Evolutionary conservation across 768 basidiomycete genomes (phyloP).

Genomic region (Mycena polygramma): DNA sequence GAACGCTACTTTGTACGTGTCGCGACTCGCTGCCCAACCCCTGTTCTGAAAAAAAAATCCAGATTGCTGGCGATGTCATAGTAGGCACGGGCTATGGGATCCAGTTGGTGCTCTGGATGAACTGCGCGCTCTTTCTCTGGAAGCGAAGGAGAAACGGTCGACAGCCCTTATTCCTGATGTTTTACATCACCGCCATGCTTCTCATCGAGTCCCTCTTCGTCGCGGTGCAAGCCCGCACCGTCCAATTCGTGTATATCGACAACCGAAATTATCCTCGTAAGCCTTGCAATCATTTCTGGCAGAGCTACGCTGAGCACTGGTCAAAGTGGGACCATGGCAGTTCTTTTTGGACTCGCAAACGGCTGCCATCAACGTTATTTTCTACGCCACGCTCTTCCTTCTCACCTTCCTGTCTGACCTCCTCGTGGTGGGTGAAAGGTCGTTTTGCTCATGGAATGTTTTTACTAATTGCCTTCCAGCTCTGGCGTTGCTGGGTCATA

Average conservation of each 20-base stretch:
- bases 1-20: slow-evolving; percentile 47
- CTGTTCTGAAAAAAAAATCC: slow-evolving; percentile 29
- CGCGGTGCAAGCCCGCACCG: slow-evolving; percentile 55
- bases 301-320: not conserved
- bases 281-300: not conserved
- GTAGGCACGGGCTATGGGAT: slow-evolving; percentile 58
- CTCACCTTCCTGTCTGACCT: slow-evolving; percentile 58
- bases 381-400: slow-evolving; percentile 57
- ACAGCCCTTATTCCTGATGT: slow-evolving; percentile 50
- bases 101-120: slow-evolving; percentile 53
- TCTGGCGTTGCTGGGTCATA: slow-evolving; percentile 64
- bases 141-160: slow-evolving; percentile 45
- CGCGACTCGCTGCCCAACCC: not conserved
- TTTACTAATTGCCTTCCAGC: slow-evolving; percentile 40
- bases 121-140: slow-evolving; percentile 55
- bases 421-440: slow-evolving; percentile 52
- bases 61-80: slow-evolving; percentile 57
- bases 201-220: slow-evolving; percentile 54
- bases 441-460: not conserved
- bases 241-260: slow-evolving; percentile 57
- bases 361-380: slow-evolving; percentile 58
- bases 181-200: slow-evolving; percentile 54
- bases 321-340: slow-evolving; percentile 53
- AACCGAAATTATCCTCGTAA: slow-evolving; percentile 55
- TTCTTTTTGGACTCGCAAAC: slow-evolving; percentile 59